Conservation (phyloP, 441 rosid genomes). For the Cnidoscolus chayamansa region DNA sequence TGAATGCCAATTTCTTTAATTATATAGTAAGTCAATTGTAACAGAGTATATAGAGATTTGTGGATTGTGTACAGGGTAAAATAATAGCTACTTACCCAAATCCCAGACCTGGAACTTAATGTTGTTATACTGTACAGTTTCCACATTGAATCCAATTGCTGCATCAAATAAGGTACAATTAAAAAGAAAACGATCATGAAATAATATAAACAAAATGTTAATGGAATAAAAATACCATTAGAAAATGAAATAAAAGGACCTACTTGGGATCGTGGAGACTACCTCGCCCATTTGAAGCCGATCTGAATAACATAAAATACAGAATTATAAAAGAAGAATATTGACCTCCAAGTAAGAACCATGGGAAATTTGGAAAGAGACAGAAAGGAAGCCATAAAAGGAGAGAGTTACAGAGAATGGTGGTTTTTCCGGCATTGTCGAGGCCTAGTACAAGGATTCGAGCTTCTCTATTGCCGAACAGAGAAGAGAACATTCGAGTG, state of each 20-base stretch:
- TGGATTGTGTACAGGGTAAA: not conserved
- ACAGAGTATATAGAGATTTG: not conserved
- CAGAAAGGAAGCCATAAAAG: not conserved
- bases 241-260: constrained; percentile 20
- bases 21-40: not conserved
- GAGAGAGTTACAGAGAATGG: constrained; percentile 46
- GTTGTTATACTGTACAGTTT: constrained; percentile 77
- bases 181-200: not conserved
- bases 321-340: not conserved
- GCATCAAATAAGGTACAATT: constrained; percentile 22
- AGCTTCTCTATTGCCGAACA: constrained; percentile 58
- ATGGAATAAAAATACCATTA: not conserved
- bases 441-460: constrained; percentile 76
- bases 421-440: constrained; percentile 76
- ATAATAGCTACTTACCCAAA: constrained; percentile 46
- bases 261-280: constrained; percentile 80
- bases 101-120: constrained; percentile 93
- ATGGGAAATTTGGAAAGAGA: not conserved
- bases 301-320: constrained; percentile 39
- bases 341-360: too few relatives aligned
- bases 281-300: constrained; percentile 93
- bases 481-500: constrained; percentile 53
- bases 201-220: not conserved
- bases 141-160: constrained; percentile 93
- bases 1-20: not conserved